Conservation (phyloP, 2,329 filamentous ascomycete species). For the Aspergillus alliaceus region DNA sequence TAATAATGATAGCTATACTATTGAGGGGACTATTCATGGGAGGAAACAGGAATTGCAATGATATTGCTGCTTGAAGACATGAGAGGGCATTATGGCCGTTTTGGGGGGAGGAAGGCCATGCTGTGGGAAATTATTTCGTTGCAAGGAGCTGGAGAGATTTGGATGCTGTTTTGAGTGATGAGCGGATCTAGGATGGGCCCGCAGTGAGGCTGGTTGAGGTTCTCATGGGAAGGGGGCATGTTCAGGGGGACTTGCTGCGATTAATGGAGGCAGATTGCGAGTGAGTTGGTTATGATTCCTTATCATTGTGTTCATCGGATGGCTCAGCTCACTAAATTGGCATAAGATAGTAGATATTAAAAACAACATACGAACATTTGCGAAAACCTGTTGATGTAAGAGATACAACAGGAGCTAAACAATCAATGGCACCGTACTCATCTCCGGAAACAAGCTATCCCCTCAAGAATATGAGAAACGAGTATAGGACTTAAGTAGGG, state of each 20-base stretch:
- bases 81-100: constrained; percentile 51
- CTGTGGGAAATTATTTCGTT: constrained; percentile 37
- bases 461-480: no score
- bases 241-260: constrained; percentile 31
- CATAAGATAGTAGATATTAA: no score
- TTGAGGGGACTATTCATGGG: constrained; percentile 60
- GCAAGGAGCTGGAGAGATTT: constrained; percentile 50
- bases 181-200: constrained; percentile 37
- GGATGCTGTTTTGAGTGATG: constrained; percentile 37
- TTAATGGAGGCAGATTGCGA: constrained; percentile 30
- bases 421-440: background rate
- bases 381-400: no score
- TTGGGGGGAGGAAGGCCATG: constrained; percentile 41
- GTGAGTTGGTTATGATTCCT: no score
- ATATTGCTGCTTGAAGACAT: constrained; percentile 54
- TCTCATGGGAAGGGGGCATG: constrained; percentile 40
- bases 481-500: no score
- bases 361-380: no score
- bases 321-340: no score
- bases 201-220: constrained; percentile 46
- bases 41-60: constrained; percentile 55
- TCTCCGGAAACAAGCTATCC: no score
- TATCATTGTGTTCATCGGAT: no score
- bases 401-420: background rate
- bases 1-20: constrained; percentile 61